These are phyloP conservation scores for Paratinospora sagittata DNA, from an alignment of 164 flowering plant species.

Conservation along the genomic window DNA sequence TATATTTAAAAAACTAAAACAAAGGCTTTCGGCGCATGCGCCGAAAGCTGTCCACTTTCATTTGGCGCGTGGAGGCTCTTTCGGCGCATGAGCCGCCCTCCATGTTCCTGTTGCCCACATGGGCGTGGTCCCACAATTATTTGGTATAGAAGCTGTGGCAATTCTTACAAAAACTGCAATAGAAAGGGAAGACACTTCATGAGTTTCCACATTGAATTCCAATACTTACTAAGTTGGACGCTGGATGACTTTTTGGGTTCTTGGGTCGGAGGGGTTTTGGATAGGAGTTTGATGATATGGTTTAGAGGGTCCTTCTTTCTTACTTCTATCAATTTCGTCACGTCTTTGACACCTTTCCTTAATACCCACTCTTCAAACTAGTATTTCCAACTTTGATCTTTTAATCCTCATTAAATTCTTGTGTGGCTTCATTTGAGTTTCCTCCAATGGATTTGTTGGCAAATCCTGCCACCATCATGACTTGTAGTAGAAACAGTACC, in stretches of 20 bases:
- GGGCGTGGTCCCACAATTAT: no score
- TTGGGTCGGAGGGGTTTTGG: background rate
- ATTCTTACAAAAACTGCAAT: slow-evolving; percentile 6
- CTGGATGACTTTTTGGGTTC: background rate
- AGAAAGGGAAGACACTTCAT: slow-evolving; percentile 5
- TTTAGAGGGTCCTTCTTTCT: background rate
- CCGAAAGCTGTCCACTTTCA: no score
- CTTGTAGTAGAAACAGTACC: no score
- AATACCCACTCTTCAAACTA: background rate
- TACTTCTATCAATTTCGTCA: slow-evolving; percentile 5
- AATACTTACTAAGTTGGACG: no score
- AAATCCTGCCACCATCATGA: no score
- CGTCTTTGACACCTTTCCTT: background rate
- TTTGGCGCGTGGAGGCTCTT: no score
- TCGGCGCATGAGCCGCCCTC: no score
- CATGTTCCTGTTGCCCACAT: no score
- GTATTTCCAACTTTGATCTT: background rate
- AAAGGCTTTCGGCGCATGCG: no score
- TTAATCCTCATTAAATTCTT: background rate
- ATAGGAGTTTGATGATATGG: background rate
- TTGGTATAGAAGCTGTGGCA: background rate
- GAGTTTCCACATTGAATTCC: no score
- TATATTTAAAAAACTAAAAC: no score
- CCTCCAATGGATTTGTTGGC: background rate
- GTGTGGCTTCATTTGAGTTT: background rate